phyloP scores from a whole-genome alignment of 2,329 filamentous ascomycete genomes.

The Coniochaeta ligniaria region DNA sequence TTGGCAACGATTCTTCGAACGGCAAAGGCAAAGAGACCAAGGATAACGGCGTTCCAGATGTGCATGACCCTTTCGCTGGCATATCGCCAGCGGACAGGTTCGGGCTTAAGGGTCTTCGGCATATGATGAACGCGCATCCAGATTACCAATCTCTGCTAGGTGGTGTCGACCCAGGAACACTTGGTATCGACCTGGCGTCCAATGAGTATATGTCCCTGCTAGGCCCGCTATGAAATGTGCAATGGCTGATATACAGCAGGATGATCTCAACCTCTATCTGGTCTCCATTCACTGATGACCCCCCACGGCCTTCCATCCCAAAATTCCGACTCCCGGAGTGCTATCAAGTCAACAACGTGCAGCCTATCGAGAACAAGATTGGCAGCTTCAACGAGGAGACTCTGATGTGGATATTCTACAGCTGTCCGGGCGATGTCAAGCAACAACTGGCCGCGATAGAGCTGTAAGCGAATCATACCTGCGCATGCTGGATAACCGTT shows the following conservation, averaged over 20 bases:
- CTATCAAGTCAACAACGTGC: slow-evolving; percentile 60
- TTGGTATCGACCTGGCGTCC: slow-evolving; percentile 52
- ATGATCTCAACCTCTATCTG: slow-evolving; percentile 52
- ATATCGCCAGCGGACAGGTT: slow-evolving; percentile 58
- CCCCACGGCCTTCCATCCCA: slow-evolving; percentile 49
- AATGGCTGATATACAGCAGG: slow-evolving; percentile 22
- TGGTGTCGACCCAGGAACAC: slow-evolving; percentile 48
- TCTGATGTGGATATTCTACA: slow-evolving; percentile 64
- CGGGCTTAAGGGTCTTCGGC: slow-evolving; percentile 56
- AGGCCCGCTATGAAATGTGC: neutral
- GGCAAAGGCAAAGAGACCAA: slow-evolving; percentile 33
- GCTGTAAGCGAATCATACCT: slow-evolving; percentile 36
- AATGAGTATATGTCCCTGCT: slow-evolving; percentile 45
- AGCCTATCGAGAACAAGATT: slow-evolving; percentile 58
- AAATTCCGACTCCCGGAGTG: slow-evolving; percentile 56
- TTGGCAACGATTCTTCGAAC: slow-evolving; percentile 34
- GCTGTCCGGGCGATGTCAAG: slow-evolving; percentile 54
- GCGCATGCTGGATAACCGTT: neutral
- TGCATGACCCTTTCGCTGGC: slow-evolving; percentile 51
- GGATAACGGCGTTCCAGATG: slow-evolving; percentile 28
- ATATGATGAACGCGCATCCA: slow-evolving; percentile 56
- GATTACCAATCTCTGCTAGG: slow-evolving; percentile 55
- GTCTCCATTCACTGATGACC: slow-evolving; percentile 53
- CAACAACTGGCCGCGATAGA: slow-evolving; percentile 58
- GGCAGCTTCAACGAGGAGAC: slow-evolving; percentile 62